Percentiles rank a stretch among this genome's conserved stretches.
Evolutionary conservation across 306 rosid genomes (phyloP).

Genomic region (Ziziphus jujuba): DNA sequence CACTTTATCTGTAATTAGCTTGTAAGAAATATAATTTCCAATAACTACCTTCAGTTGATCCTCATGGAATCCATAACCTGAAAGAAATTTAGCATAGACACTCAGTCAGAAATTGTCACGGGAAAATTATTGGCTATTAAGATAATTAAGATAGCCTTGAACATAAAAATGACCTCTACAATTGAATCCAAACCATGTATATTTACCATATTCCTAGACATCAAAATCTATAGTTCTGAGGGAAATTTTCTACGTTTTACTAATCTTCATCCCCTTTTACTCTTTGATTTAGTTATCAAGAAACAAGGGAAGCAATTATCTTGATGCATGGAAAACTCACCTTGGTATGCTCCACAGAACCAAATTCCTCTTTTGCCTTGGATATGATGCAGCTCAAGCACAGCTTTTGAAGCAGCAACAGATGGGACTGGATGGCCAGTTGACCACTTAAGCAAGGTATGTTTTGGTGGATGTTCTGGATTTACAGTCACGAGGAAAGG

Average conservation of each 20-base stretch:
- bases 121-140: neutral
- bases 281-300: neutral
- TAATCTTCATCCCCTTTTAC: no score
- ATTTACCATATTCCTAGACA: neutral
- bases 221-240: neutral
- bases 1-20: neutral
- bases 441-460: conserved; percentile 68
- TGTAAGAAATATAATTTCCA: conserved; percentile 3
- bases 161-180: no score
- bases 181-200: neutral
- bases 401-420: conserved; percentile 78
- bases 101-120: neutral
- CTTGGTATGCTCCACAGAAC: conserved; percentile 87
- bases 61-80: conserved; percentile 97
- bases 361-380: no score
- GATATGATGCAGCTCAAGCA: no score
- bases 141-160: neutral
- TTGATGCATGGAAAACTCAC: conserved; percentile 47
- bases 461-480: conserved; percentile 65
- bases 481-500: conserved; percentile 83
- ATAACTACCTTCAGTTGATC: conserved; percentile 80
- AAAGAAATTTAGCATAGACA: conserved; percentile 8
- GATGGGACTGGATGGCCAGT: conserved; percentile 91
- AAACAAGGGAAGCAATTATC: neutral
- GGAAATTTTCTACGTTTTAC: no score